Base-by-base conservation (phyloP, 164 flowering plant genomes). In the Liriodendron chinense region DNA sequence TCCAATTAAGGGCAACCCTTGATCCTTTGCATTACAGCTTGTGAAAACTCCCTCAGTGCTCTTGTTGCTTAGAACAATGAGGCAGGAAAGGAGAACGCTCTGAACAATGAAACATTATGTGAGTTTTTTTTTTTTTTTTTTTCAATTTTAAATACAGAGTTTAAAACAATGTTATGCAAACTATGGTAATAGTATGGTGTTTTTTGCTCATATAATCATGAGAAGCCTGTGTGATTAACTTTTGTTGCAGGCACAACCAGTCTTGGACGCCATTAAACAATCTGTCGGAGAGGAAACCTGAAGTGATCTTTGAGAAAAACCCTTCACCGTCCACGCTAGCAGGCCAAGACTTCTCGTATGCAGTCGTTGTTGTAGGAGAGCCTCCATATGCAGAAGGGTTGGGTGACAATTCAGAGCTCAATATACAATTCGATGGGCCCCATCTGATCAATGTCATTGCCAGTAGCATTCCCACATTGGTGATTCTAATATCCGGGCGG, bases 331-430 rank as follows among this genome's bases (percentile, higher is more conserved):
- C 83, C 47, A 86, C 86, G 59, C 80, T 94, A 57, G 74, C 81
- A 25, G 56, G 74, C 63, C 77, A 77, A 70, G 89, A 86, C 66
- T 85, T 90, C 75, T 87, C 90, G 20, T 88, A 72, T 74, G 97
- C 98, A 26, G 82, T 94, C 63, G 94, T 90, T 47, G 95, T 87
- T 72, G 92, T 89, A 22, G 98, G 97, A 13, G 97, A 94, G 83
- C 76, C 43, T 67, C 90, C 96, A 43, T 94, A 91, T 81, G 96
- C 89, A 7, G 98, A 94, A 83, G 63, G 69, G 56, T 5, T 80
- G 1, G 98, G 97, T 43, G 96, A 92, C 81, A 84, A 89, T 74
- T 64, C 84, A 10, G 83, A 79, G 81, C 92, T 92, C 28, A 72
- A 23, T n/a, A 87, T 94, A 67, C 91, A 90, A 25, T 84, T 88